Conservation (phyloP, 805 yeast species). For the Lipomyces chichibuensis region DNA sequence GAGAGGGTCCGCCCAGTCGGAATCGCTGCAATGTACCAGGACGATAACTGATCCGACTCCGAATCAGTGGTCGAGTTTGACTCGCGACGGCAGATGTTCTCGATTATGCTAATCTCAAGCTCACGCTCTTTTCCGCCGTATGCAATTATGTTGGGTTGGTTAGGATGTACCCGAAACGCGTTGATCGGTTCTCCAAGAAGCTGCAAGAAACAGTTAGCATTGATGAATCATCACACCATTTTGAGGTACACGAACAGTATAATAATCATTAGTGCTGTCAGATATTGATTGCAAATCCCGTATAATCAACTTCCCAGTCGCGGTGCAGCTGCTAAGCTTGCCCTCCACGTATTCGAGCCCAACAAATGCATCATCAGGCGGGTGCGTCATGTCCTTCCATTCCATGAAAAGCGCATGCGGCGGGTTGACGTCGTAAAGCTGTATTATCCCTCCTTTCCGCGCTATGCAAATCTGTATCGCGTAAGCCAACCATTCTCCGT, state of each 20-base stretch:
- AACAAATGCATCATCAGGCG: slow-evolving; percentile 28
- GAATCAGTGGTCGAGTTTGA: neutral
- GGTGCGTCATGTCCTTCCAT: slow-evolving; percentile 19
- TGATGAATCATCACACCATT: neutral
- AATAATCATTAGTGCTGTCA: slow-evolving; percentile 10
- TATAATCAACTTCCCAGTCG: slow-evolving; percentile 42
- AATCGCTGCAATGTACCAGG: slow-evolving; percentile 12
- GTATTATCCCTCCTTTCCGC: slow-evolving; percentile 39
- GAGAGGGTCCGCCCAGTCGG: slow-evolving; percentile 11
- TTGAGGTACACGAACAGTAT: slow-evolving; percentile 10
- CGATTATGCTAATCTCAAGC: slow-evolving; percentile 46
- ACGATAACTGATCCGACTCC: neutral
- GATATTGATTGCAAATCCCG: slow-evolving; percentile 39
- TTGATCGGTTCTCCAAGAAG: slow-evolving; percentile 53
- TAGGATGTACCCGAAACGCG: slow-evolving; percentile 55
- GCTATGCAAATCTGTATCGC: slow-evolving; percentile 35
- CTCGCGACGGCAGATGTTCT: slow-evolving; percentile 12
- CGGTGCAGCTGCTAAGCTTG: slow-evolving; percentile 41
- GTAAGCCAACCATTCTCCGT: neutral
- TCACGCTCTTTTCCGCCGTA: slow-evolving; percentile 87
- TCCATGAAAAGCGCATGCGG: slow-evolving; percentile 33
- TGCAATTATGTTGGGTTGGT: slow-evolving; percentile 60
- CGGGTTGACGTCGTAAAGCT: slow-evolving; percentile 32
- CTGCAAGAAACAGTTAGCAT: slow-evolving; percentile 30
- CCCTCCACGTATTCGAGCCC: slow-evolving; percentile 34